Base-by-base conservation (phyloP, 768 basidiomycete species). In the Tricholoma sp. region DNA sequence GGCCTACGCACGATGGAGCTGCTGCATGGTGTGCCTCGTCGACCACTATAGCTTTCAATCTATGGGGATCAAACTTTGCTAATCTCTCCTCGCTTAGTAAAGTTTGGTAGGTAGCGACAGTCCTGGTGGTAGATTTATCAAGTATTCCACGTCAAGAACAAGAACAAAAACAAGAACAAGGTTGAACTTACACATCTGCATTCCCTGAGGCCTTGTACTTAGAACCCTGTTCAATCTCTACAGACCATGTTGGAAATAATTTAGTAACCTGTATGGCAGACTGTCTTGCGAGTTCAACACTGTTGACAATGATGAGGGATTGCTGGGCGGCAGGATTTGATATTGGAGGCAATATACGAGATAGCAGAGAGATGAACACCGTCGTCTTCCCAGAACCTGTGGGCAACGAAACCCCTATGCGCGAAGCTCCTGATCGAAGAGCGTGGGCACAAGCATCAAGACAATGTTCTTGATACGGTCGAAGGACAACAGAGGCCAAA, bases 11-110 rank as follows among this genome's bases (percentile, higher is more conserved):
- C 85, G 94, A 94, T 31, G 88, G 86, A 8, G 95, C 91, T 37
- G 91, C 94, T 29, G 95, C 90, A 70, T 98, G 96, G 67, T 98
- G 96, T 0, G 95, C 95, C 71, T 97, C 94, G 64, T 97, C 94
- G 3, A 97, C 77, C 45, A 96, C 84, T 57, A 97, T 76, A 13
- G 87, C 88, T 63, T 88, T 92, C 59, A 91, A 70, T 47, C 59
- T 64, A 9, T 69, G 64, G 3, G 88, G 86, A 64, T 86, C 76
- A 66, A 95, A 96, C 67, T 95, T 96, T 6, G 75, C 75, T 54
- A 94, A 66, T 17, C 91, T 79, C 8, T 80, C 72, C 4, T 77
- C 68, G 55, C 80, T 85, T 33, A 85, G 75, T 10, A 95, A 74
- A 0, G 91, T 96, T 69, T 97, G 93, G 65, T 91, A 93, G 4